Conservation (phyloP, 176 grass and related monocot genomes). For the Oryza meridionalis region DNA sequence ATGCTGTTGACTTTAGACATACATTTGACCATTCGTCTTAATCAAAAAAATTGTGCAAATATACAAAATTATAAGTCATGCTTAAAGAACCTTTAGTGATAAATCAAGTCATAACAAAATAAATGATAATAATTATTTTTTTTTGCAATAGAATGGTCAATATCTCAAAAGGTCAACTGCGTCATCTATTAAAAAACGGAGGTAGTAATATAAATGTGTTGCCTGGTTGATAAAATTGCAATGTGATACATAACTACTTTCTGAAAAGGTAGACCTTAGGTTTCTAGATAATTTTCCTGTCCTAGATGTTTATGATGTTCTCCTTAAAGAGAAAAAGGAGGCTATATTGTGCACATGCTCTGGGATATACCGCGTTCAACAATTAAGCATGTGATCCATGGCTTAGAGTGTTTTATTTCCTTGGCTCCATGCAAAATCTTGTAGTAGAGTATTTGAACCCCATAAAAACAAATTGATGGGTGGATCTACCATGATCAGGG, state of each 20-base stretch:
- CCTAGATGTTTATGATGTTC: neutral
- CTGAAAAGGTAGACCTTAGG: neutral
- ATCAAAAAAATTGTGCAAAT: too few relatives aligned
- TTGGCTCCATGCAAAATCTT: neutral
- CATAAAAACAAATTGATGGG: neutral
- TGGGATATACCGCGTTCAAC: neutral
- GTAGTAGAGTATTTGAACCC: constrained; percentile 1
- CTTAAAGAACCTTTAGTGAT: too few relatives aligned
- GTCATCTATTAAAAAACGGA: too few relatives aligned
- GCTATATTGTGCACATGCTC: neutral
- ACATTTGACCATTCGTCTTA: too few relatives aligned
- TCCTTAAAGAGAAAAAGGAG: neutral
- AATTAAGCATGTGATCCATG: constrained; percentile 7
- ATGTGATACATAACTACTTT: neutral
- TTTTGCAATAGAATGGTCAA: too few relatives aligned
- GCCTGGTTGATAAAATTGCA: constrained; percentile 5
- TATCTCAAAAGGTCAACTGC: too few relatives aligned
- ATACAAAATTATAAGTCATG: too few relatives aligned
- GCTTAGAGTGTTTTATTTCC: neutral
- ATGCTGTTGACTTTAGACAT: too few relatives aligned
- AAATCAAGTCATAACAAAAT: too few relatives aligned
- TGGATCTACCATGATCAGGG: constrained; percentile 10
- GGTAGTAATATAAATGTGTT: neutral
- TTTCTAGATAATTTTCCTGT: neutral
- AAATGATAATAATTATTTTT: too few relatives aligned